A percentile compares a stretch with the other conserved stretches of the same genome.
Conservation (phyloP, 345 rosid genomes). For the Citrus glauca region DNA sequence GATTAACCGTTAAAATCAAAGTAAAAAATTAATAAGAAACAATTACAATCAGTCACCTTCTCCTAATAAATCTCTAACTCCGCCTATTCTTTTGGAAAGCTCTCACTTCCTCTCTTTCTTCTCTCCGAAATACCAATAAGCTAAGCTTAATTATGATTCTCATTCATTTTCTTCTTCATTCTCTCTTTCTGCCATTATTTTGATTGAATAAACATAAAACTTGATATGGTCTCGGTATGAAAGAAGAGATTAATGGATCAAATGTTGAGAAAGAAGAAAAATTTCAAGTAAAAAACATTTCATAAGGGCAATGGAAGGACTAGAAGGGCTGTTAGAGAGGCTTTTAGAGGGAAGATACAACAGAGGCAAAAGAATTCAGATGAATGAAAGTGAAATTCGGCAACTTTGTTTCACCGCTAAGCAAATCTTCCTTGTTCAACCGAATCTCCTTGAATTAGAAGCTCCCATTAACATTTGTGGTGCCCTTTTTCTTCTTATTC, state of each 20-base stretch:
- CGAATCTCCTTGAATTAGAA: constrained; percentile 40
- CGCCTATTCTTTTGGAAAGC: constrained; percentile 10
- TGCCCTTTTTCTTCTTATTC: constrained; percentile 1
- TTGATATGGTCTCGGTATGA: neutral
- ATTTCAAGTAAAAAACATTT: neutral
- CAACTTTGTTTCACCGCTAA: constrained; percentile 38
- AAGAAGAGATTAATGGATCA: neutral
- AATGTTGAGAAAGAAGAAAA: neutral
- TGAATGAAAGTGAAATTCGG: constrained; percentile 39
- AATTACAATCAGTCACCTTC: neutral
- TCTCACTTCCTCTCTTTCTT: neutral
- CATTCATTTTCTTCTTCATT: neutral
- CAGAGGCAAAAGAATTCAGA: constrained; percentile 31
- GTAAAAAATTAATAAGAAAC: neutral
- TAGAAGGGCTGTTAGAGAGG: constrained; percentile 37
- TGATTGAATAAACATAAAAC: neutral
- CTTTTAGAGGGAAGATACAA: constrained; percentile 32
- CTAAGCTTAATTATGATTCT: neutral
- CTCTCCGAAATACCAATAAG: neutral
- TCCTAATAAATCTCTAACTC: constrained; percentile 22
- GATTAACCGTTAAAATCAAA: neutral
- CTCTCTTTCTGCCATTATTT: neutral
- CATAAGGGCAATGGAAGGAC: constrained; percentile 28
- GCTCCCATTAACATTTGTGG: constrained; percentile 53
- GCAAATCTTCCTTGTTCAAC: constrained; percentile 40